Evolutionary conservation across 768 basidiomycete species (phyloP).

Genomic region (Lyophyllum decastes): DNA sequence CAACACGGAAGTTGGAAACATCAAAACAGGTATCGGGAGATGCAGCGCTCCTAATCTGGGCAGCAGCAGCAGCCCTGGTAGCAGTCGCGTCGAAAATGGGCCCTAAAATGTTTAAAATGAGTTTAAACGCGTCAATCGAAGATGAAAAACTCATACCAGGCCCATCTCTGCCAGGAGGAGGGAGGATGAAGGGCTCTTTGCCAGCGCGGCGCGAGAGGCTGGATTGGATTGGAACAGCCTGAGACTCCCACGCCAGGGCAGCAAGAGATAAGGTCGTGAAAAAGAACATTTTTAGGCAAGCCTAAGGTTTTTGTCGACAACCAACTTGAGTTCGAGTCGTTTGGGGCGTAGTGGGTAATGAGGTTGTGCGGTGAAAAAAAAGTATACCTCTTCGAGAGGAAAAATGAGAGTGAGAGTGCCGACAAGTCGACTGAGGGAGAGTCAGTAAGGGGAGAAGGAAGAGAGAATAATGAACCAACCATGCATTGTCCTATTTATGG

Average conservation of each 20-base stretch:
- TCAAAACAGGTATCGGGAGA: slow-evolving; percentile 29
- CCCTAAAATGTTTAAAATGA: slow-evolving; percentile 6
- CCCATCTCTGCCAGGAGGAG: slow-evolving; percentile 17
- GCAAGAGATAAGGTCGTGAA: slow-evolving; percentile 1
- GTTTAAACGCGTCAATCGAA: not conserved
- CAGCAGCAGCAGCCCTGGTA: slow-evolving; percentile 26
- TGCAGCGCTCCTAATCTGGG: slow-evolving; percentile 25
- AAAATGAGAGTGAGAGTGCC: not conserved
- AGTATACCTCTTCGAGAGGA: slow-evolving; percentile 19
- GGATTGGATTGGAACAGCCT: slow-evolving; percentile 5
- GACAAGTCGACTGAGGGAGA: not conserved
- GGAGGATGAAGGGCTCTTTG: slow-evolving; percentile 20
- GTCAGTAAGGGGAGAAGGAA: not conserved
- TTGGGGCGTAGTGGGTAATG: not conserved
- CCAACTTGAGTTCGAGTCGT: not conserved
- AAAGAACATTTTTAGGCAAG: slow-evolving; percentile 5
- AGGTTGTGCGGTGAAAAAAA: not conserved
- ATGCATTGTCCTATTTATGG: slow-evolving; percentile 2
- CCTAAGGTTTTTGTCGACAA: not conserved
- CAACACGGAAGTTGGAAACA: slow-evolving; percentile 30
- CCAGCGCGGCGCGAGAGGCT: slow-evolving; percentile 3
- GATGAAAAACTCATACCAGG: slow-evolving; percentile 10
- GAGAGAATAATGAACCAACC: not conserved
- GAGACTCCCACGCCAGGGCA: slow-evolving; percentile 8
- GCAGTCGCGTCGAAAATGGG: slow-evolving; percentile 30